Conservation (phyloP, 805 yeast species). For the Ogataea siamensis region DNA sequence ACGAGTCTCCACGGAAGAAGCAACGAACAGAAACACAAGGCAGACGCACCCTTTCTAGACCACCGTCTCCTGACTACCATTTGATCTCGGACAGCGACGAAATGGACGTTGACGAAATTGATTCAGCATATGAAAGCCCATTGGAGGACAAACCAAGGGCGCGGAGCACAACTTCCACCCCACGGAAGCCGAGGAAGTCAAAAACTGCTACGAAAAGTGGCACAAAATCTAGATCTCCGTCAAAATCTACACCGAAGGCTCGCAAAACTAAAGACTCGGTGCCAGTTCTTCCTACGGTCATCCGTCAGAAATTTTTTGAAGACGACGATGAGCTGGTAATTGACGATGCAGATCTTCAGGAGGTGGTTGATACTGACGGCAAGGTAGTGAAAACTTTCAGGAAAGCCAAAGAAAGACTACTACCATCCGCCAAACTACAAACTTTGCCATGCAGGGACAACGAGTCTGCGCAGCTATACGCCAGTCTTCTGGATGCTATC, state of each 20-base stretch:
- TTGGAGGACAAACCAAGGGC: neutral
- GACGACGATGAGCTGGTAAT: conserved; percentile 22
- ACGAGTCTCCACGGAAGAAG: conserved; percentile 8
- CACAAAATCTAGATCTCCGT: conserved; percentile 4
- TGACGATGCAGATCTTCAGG: conserved; percentile 18
- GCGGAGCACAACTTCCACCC: conserved; percentile 1
- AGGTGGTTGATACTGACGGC: conserved; percentile 11
- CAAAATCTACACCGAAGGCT: conserved; percentile 9
- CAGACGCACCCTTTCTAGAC: neutral
- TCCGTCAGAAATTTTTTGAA: conserved; percentile 19
- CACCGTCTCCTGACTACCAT: conserved; percentile 7
- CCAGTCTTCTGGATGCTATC: conserved; percentile 69
- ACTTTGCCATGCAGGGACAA: conserved; percentile 83
- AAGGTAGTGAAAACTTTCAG: conserved; percentile 28
- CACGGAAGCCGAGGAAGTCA: too few species aligned
- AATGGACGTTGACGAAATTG: conserved; percentile 3
- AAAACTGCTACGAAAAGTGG: neutral
- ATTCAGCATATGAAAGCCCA: conserved; percentile 3
- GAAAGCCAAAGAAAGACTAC: conserved; percentile 40
- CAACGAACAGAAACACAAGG: neutral
- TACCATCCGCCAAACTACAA: conserved; percentile 39
- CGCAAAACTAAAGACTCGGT: conserved; percentile 3
- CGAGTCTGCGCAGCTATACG: conserved; percentile 70
- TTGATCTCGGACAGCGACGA: conserved; percentile 1
- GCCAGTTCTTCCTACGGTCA: conserved; percentile 16